Conservation (phyloP, 441 rosid species). For the Macaranga tanarius region DNA sequence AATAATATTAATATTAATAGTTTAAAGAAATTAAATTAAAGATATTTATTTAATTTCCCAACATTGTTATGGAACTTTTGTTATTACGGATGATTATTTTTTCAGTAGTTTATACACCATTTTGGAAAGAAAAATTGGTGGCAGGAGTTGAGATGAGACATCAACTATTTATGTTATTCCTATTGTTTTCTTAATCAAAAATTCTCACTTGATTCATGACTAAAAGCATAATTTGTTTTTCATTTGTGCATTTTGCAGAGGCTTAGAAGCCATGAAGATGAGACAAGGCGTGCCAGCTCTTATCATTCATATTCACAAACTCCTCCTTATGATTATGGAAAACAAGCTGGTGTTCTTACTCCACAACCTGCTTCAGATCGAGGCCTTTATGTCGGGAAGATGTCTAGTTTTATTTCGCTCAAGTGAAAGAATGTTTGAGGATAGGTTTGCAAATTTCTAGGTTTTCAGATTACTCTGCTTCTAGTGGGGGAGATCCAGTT, state of each 20-base stretch:
- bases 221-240: conserved; percentile 26
- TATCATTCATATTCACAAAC: conserved; percentile 98
- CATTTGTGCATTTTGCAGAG: conserved; percentile 50
- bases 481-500: conserved; percentile 76
- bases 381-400: conserved; percentile 56
- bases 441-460: conserved; percentile 77
- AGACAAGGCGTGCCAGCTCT: conserved; percentile 85
- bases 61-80: no score
- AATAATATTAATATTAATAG: no score
- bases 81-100: background rate
- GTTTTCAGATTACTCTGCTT: conserved; percentile 74
- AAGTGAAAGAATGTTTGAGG: conserved; percentile 63
- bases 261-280: conserved; percentile 54
- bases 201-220: no score
- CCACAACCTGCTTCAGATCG: conserved; percentile 93
- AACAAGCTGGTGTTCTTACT: conserved; percentile 54
- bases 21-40: no score
- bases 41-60: no score
- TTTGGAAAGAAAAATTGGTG: background rate
- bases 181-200: conserved; percentile 16
- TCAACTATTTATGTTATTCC: conserved; percentile 2
- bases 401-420: conserved; percentile 59
- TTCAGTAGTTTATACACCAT: background rate
- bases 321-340: conserved; percentile 96
- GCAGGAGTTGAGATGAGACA: background rate